Conservation (phyloP, 140 eudicot species). For the Erigeron philadelphicus region DNA sequence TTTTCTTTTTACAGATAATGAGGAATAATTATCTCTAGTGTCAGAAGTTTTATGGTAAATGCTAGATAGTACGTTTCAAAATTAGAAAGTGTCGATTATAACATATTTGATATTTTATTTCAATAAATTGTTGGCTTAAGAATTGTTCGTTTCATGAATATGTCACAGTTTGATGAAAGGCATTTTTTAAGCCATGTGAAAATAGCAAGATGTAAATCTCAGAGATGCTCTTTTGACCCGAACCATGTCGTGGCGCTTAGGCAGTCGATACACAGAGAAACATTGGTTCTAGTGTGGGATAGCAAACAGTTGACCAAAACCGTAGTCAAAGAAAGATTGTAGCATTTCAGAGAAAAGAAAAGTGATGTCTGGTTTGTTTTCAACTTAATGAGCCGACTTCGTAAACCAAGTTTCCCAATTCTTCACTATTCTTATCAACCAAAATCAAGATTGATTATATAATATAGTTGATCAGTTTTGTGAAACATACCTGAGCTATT, state of each 20-base stretch:
- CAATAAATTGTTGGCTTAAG: not conserved
- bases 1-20: too few species aligned
- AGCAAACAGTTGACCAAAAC: conserved; percentile 50
- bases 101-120: not conserved
- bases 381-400: too few species aligned
- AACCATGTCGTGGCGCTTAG: conserved; percentile 33
- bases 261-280: conserved; percentile 53
- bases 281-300: conserved; percentile 67
- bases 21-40: too few species aligned
- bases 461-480: too few species aligned
- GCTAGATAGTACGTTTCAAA: too few species aligned
- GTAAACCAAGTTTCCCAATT: too few species aligned
- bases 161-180: conserved; percentile 50
- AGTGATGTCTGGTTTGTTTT: not conserved
- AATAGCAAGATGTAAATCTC: conserved; percentile 75
- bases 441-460: too few species aligned
- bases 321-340: conserved; percentile 61
- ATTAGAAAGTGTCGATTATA: too few species aligned
- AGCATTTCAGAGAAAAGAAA: conserved; percentile 10
- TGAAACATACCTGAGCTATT: too few species aligned
- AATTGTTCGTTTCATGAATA: conserved; percentile 5
- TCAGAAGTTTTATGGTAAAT: too few species aligned
- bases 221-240: conserved; percentile 34
- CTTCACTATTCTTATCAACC: too few species aligned
- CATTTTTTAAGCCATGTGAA: conserved; percentile 54